Evolutionary conservation across 2,329 filamentous ascomycete genomes (phyloP).

Genomic region (Aspergillus pseudoterreus): DNA sequence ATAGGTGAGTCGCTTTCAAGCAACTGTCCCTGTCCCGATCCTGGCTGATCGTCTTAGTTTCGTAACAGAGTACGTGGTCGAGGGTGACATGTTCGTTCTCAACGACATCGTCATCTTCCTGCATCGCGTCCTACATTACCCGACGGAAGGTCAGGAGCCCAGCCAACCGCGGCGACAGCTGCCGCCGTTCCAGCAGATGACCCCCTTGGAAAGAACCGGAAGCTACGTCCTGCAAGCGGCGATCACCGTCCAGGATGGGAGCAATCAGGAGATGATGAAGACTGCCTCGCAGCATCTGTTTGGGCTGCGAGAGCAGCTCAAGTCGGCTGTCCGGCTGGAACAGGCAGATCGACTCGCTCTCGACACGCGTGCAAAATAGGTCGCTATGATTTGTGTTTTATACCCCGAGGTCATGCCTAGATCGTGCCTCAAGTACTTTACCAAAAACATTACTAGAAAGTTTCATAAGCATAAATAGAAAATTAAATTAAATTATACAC

Average conservation of each 20-base stretch:
- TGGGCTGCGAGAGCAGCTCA: constrained; percentile 53
- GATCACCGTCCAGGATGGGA: constrained; percentile 54
- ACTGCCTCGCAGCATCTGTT: constrained; percentile 54
- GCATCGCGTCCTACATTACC: constrained; percentile 52
- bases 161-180: constrained; percentile 34
- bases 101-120: constrained; percentile 56
- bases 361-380: constrained; percentile 57
- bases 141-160: constrained; percentile 30
- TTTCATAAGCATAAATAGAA: not conserved
- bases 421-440: constrained; percentile 9
- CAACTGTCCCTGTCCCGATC: constrained; percentile 4
- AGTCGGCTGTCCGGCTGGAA: constrained; percentile 53
- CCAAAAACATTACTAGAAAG: too few species aligned
- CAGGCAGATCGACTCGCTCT: constrained; percentile 57
- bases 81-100: constrained; percentile 56
- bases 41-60: constrained; percentile 39
- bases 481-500: not conserved
- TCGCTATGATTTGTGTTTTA: constrained; percentile 10
- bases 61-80: constrained; percentile 54
- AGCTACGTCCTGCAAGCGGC: constrained; percentile 57
- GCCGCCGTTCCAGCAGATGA: constrained; percentile 44
- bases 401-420: constrained; percentile 16
- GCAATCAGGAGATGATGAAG: constrained; percentile 52
- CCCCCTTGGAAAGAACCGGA: constrained; percentile 54
- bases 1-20: constrained; percentile 42